Base-by-base conservation (phyloP, 352 stramenopile species). In the Phytophthora capsici region DNA sequence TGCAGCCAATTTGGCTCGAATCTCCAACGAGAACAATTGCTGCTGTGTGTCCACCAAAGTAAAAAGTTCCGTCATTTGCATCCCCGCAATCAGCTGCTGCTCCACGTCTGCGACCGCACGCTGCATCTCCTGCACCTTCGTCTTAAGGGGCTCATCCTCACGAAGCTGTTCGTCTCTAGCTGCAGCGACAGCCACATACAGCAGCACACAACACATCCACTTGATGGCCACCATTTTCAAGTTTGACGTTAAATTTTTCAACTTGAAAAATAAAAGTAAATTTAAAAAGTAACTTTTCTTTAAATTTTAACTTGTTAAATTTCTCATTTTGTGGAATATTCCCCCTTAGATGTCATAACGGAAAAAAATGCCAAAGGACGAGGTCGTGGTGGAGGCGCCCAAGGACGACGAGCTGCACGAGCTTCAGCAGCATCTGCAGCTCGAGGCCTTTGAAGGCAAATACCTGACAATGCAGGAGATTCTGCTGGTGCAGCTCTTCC, bases 401-500 rank as follows among this genome's bases (percentile, higher is more conserved):
- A 83, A 83, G 58, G 82, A 88, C 16, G 82, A 89, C 53, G 77
- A 86, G 64, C 66, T 76, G 37, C 57, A 75, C 30, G 82, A 84
- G 51, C 75, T 92, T 52, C 84, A 91, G 77, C 69, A 84, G 74
- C 81, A 91, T 53, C 71, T 92, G 59, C 83, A 91, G 73, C 82
- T 94, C 37, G 76, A 90, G 56, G 73, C 80, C 4, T 85, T 72
- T 46, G 77, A 83, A 10, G 80, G 78, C 10, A 88, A 88, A 61
- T 94, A 91, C 75, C 80, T 94, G 40, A 94, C 86, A 37, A 66
- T 72, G 37, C 86, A 94, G 65, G 86, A 94, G 68, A 91, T 91
- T 28, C 67, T 92, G 19, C 62, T 94, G 23, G 50, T 88, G 23
- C 75, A 91, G 55, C 75, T 92, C 28, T 94, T 88, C 56, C 65